phyloP scores from a whole-genome alignment of 1,139 yeast genomes.

The Geotrichum macrosporum region DNA sequence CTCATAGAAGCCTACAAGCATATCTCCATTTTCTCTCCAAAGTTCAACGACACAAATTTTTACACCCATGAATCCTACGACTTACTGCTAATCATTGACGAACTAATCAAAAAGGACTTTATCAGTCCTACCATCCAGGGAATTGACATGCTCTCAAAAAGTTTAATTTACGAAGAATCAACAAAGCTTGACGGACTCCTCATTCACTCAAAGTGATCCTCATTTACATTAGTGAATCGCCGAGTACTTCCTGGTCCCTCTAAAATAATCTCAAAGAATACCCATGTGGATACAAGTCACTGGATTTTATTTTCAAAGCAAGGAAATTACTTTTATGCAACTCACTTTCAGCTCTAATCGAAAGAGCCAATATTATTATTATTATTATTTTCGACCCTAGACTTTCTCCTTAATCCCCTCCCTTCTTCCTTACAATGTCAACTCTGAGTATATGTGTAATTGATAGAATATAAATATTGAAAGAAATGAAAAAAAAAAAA shows the following conservation, averaged over 20 bases:
- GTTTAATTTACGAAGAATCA: slow-evolving; percentile 30
- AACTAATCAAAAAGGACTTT: slow-evolving; percentile 28
- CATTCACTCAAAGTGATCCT: slow-evolving; percentile 21
- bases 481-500: not conserved
- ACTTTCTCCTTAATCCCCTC: no score
- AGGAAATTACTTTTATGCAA: no score
- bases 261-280: not conserved
- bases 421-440: no score
- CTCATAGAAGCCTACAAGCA: slow-evolving; percentile 31
- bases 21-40: slow-evolving; percentile 21
- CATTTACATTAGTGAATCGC: not conserved
- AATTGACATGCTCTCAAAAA: slow-evolving; percentile 29
- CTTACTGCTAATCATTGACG: slow-evolving; percentile 30
- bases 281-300: no score
- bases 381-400: no score
- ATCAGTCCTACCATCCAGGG: slow-evolving; percentile 32
- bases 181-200: slow-evolving; percentile 29
- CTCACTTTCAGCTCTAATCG: no score
- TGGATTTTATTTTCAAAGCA: no score
- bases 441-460: no score
- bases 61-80: slow-evolving; percentile 27
- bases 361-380: no score
- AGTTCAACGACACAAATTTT: slow-evolving; percentile 5
- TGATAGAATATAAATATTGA: not conserved
- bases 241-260: no score